A percentile compares a stretch with the other conserved stretches of the same genome.
These are phyloP conservation scores for Priceomyces fermenticarens DNA, from an alignment of 805 yeast genomes.

Conservation along the genomic window DNA sequence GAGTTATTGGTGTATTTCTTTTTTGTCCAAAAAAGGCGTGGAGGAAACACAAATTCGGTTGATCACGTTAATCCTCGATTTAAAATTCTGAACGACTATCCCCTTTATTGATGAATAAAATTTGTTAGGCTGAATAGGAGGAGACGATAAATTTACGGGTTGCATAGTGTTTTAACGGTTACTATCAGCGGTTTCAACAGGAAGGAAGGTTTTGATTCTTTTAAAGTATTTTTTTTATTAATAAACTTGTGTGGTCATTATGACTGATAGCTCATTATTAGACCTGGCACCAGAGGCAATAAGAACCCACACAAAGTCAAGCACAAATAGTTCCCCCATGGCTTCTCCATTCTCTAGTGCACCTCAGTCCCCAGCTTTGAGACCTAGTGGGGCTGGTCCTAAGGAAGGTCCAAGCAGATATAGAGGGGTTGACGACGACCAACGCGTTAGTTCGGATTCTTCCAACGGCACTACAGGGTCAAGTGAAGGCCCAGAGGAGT, in stretches of 20 bases:
- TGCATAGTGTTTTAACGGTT: no score
- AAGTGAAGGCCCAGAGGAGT: background rate
- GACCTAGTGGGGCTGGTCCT: background rate
- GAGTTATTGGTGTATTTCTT: no score
- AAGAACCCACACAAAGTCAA: slow-evolving; percentile 3
- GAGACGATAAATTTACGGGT: no score
- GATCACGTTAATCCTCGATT: slow-evolving; percentile 4
- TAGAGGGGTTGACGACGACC: no score
- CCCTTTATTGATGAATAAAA: slow-evolving; percentile 1
- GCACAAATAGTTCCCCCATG: slow-evolving; percentile 8
- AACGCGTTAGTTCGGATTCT: no score
- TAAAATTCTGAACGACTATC: slow-evolving; percentile 1
- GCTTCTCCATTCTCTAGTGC: slow-evolving; percentile 12
- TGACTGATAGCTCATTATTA: slow-evolving; percentile 2
- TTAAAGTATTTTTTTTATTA: no score
- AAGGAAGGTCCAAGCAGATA: background rate
- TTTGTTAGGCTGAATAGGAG: background rate
- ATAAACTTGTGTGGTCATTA: background rate
- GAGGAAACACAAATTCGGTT: background rate
- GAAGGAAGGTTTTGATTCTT: no score
- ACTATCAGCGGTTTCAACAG: no score
- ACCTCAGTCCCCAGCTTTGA: slow-evolving; percentile 11
- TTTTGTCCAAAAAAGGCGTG: no score
- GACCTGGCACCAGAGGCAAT: slow-evolving; percentile 2
- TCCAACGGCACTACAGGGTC: no score